These are phyloP conservation scores for Acrocalymma vagum DNA, from an alignment of 2,329 filamentous ascomycete genomes.

Conservation along the genomic window DNA sequence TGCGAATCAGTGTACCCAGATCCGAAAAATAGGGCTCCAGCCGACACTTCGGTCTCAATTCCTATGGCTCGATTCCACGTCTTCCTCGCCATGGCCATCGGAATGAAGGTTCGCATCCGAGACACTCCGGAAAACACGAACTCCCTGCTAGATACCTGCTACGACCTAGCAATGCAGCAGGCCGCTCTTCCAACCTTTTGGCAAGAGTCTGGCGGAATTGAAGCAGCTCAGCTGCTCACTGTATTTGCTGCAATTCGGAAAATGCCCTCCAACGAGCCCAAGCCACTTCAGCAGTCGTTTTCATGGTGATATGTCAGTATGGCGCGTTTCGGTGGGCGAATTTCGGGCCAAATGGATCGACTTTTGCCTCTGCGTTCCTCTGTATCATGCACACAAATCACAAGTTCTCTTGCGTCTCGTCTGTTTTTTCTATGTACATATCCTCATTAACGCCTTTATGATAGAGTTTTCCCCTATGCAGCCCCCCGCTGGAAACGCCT, in stretches of 20 bases:
- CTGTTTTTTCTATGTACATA: too few relatives aligned
- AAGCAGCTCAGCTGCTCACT: conserved; percentile 40
- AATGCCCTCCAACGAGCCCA: conserved; percentile 21
- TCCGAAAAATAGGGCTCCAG: conserved; percentile 22
- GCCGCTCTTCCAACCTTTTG: conserved; percentile 38
- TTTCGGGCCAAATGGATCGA: too few relatives aligned
- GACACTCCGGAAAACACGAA: conserved; percentile 39
- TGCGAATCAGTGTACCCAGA: conserved; percentile 45
- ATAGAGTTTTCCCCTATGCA: too few relatives aligned
- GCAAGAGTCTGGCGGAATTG: conserved; percentile 41
- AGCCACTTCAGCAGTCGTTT: conserved; percentile 37
- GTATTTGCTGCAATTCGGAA: conserved; percentile 43
- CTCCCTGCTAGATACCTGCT: conserved; percentile 43
- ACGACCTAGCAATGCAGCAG: conserved; percentile 47
- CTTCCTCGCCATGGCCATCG: conserved; percentile 46
- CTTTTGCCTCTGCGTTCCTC: too few relatives aligned
- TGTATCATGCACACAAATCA: too few relatives aligned
- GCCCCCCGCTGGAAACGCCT: too few relatives aligned
- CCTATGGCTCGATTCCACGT: conserved; percentile 47
- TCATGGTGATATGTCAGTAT: conserved; percentile 43
- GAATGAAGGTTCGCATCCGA: conserved; percentile 44
- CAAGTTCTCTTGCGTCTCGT: too few relatives aligned
- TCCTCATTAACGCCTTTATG: too few relatives aligned
- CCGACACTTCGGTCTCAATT: conserved; percentile 31
- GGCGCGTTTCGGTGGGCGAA: too few relatives aligned